Base-by-base conservation (phyloP, 108 stramenopile species). In the Seminavis robusta region DNA sequence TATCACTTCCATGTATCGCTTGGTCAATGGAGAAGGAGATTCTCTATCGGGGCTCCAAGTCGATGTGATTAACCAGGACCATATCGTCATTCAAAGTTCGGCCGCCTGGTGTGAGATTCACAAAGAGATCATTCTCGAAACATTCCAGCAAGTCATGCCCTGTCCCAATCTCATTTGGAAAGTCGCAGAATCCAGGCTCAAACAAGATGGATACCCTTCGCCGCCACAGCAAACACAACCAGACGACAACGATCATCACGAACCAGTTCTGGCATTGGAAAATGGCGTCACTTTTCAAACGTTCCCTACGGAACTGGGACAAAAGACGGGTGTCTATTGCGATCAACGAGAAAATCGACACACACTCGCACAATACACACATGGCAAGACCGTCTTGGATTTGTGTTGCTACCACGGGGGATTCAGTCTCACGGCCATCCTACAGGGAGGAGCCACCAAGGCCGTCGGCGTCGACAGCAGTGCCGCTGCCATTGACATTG, bases 251-350 rank as follows among this genome's bases (percentile, higher is more conserved):
- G 31, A 29, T n/a, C 34, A 48, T 3, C 13, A 59, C 26, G 59
- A 61, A 61, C 26, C 32, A 8, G 10, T 19, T n/a, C n/a, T 25
- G 26, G 27, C 9, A 30, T 61, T 38, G 31, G 94, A 97, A 64
- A 72, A 75, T 62, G 86, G 88, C 28, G 63, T 97, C 26, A 76
- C 78, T 47, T 97, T 92, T 57, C 46, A 72, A 24, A 83, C 86
- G 0, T 81, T 78, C 38, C 88, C 83, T 19, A 57, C 30, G 24
- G 55, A 48, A 0, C 45, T 71, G 32, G 94, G 90, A 4, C 97
- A 98, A 60, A 98, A 98, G 73, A 98, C 97, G 43, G 90, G 95
- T 7, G 96, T 98, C 40, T 98, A 97, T 61, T 97, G 95, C 47
- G 97, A 98, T 67, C 97, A 98, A 77, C 76, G 97, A 25, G 89